phyloP scores from a whole-genome alignment of 371 early-diverging fungal species.

The Dichotomocladium elegans region DNA sequence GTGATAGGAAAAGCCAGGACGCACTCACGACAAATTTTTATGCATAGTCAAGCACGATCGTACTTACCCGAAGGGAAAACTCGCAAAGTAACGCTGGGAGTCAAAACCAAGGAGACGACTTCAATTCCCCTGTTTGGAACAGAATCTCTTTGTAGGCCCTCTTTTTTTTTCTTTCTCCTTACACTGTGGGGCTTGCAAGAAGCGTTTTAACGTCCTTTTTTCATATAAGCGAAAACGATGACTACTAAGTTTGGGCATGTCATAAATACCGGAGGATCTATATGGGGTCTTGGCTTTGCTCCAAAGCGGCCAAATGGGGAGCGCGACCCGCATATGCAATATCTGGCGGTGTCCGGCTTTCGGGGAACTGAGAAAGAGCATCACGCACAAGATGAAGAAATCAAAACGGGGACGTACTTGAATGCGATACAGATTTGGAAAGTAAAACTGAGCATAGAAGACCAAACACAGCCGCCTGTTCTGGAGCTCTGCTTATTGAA shows the following conservation, averaged over 20 bases:
- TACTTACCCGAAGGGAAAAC: conserved; percentile 13
- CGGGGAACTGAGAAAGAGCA: conserved; percentile 35
- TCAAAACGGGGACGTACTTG: conserved; percentile 9
- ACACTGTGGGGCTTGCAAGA: not conserved
- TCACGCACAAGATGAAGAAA: conserved; percentile 29
- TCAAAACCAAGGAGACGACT: conserved; percentile 3
- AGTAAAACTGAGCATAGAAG: conserved; percentile 6
- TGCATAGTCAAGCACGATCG: conserved; percentile 9
- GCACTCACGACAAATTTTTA: no score
- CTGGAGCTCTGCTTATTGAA: conserved; percentile 58
- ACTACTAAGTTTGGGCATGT: conserved; percentile 25
- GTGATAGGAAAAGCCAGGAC: no score
- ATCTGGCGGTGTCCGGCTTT: conserved; percentile 63
- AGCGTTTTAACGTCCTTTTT: not conserved
- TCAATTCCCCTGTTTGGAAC: conserved; percentile 5
- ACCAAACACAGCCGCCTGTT: conserved; percentile 14
- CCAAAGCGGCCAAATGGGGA: conserved; percentile 32
- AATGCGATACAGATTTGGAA: conserved; percentile 60
- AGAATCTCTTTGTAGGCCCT: conserved; percentile 5
- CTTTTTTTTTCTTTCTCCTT: not conserved
- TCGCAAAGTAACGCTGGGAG: conserved; percentile 13
- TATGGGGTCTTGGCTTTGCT: conserved; percentile 67
- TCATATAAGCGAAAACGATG: conserved; percentile 12
- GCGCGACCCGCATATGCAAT: conserved; percentile 32
- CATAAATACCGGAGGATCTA: conserved; percentile 55